Conservation (phyloP, 164 flowering plant genomes). For the Sextonia rubra region DNA sequence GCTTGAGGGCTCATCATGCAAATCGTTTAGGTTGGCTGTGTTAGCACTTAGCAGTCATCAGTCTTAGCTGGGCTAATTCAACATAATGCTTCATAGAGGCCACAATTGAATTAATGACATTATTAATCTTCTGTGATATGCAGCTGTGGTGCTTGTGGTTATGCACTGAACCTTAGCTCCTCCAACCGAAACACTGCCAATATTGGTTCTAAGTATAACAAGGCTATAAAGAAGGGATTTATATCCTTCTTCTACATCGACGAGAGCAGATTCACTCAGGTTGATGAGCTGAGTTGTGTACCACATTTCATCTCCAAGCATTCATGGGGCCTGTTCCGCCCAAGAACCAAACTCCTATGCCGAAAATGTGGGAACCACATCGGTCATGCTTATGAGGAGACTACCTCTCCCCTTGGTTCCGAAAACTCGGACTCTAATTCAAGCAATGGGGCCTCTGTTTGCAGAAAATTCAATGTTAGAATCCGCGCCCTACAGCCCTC, state of each 20-base stretch:
- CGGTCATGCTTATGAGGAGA: conserved; percentile 57
- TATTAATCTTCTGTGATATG: conserved; percentile 21
- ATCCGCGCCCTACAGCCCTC: conserved; percentile 78
- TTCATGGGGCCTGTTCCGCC: conserved; percentile 65
- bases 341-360: conserved; percentile 74
- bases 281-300: conserved; percentile 58
- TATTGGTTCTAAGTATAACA: conserved; percentile 81
- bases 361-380: conserved; percentile 78
- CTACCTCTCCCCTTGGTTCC: conserved; percentile 24
- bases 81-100: not conserved
- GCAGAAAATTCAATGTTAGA: conserved; percentile 47
- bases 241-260: conserved; percentile 74
- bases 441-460: conserved; percentile 20
- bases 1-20: not conserved
- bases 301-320: conserved; percentile 57
- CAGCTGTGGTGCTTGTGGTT: conserved; percentile 96
- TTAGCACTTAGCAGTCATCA: not conserved
- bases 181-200: conserved; percentile 66
- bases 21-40: not conserved
- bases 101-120: not conserved
- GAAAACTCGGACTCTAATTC: conserved; percentile 42
- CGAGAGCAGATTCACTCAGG: conserved; percentile 79
- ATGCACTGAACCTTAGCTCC: conserved; percentile 75
- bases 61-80: not conserved
- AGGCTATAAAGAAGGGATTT: conserved; percentile 70